Base-by-base conservation (phyloP, 129 eudicot genomes). In the Helianthus tuberosus region DNA sequence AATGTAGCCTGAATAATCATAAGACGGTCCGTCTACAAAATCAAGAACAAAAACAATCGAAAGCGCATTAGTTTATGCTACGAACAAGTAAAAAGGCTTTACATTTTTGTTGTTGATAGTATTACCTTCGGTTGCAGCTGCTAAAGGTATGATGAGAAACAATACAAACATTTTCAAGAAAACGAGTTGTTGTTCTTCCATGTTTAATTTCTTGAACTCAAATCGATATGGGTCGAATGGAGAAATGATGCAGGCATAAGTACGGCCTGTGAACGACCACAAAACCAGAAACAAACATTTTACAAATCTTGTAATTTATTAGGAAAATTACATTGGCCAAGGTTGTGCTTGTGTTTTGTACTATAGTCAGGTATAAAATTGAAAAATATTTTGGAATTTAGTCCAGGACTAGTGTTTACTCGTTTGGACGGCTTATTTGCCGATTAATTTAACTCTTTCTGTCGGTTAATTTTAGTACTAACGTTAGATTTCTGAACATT, bases 1-100 rank as follows among this genome's bases (percentile, higher is more conserved):
- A 15, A 74, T 80, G 74, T 72, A 89, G 68, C 91, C 91, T 8
- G 89, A 83, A 65, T 72, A 79, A 73, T 84, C 89, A 76, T 91
- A 88, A 15, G 83, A 75, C 17, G 78, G 83, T 3, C 82, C 87
- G 53, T 59, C 69, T 76, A 68, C 80, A 67, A 54, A 66, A 66
- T 44, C 41, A 76, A 55, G 6, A 75, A 75, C 3, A 6, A 58
- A 47, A 47, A 63, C 53, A 32, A 63, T 1, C 25, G 15, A 50
- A 5, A 17, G 7, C 13, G 0, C 0, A 14, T 64, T 74, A 63
- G 39, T 17, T 74, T n/a, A 73, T 49, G 39, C 35, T 44, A 64
- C 17, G 16, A n/a, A 23, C 62, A 68, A 57, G 4, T 15, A n/a
- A 20, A 41, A 29, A 32, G 1, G 14, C 5, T 4, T 3, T 13